Evolutionary conservation across 768 basidiomycete genomes (phyloP), one percentile per base, ranked within the genome.

Genomic region (Strobilomyces dryophilus): DNA sequence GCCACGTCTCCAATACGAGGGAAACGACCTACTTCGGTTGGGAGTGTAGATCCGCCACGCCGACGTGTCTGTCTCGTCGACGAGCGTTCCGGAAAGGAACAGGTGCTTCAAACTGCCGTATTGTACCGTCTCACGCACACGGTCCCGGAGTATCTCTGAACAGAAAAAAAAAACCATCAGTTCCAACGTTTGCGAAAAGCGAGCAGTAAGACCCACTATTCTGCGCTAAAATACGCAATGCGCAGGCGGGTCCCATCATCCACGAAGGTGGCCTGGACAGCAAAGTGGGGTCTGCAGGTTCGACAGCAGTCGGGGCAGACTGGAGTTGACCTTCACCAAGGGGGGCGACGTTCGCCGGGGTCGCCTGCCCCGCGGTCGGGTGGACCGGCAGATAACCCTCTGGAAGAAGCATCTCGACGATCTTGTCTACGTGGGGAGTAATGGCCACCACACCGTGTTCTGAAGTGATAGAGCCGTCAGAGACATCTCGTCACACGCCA

Each of bases 191-290:
- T 4, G 5, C n/a, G 0, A 0, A 35, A 44, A 43, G 18, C 18
- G 26, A 18, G 15, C 20, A 12, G 15, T 20, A 47, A 49, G 8
- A 55, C 56, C 52, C 31, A 17, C 64, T 10, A 11, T 54, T 51
- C 32, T 54, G 60, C 7, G 60, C 60, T 18, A 66, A 47, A 9
- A 52, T 57, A 7, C 60, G 57, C 36, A 66, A 29, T 11, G 65
- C 65, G 27, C 57, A 66, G 18, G 64, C 56, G 5, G 65, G 62
- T 31, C 64, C 64, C 52, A 66, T 11, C 62, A 66, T 59, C 56
- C 49, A 50, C 5, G 65, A 64, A 42, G 59, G 43, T 36, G 54
- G 48, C 31, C 15, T 53, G 12, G 44, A 31, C 7, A 21, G 10
- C 18, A 40, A 20, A 0, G 39, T 3, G 18, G 18, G 4, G 18